Evolutionary conservation across 2,329 filamentous ascomycete genomes (phyloP).

Genomic region (Epichloe gansuensis): DNA sequence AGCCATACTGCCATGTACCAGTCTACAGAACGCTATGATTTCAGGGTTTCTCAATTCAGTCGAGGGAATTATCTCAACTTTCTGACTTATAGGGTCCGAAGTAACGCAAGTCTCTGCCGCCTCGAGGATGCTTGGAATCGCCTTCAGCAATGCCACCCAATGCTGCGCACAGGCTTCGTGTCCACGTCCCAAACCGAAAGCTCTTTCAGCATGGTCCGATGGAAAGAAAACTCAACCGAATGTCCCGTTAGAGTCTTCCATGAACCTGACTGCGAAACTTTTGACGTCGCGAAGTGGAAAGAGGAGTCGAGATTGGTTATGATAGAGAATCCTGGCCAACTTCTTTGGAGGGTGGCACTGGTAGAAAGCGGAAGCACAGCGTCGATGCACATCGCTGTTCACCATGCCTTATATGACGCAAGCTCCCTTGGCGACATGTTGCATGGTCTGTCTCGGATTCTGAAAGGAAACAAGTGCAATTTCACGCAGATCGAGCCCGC

Average conservation of each 20-base stretch:
- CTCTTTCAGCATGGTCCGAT: conserved; percentile 67
- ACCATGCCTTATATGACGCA: conserved; percentile 83
- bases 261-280: not conserved
- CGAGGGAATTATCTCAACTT: conserved; percentile 68
- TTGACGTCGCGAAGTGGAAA: conserved; percentile 23
- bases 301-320: conserved; percentile 19
- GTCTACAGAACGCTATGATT: conserved; percentile 69
- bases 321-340: conserved; percentile 33
- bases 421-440: conserved; percentile 57
- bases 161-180: conserved; percentile 66
- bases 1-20: conserved; percentile 62
- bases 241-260: conserved; percentile 8
- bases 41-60: conserved; percentile 57
- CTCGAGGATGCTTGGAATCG: conserved; percentile 48
- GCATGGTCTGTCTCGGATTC: conserved; percentile 34
- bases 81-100: conserved; percentile 40
- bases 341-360: conserved; percentile 52
- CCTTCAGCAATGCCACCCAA: conserved; percentile 46
- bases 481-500: conserved; percentile 20
- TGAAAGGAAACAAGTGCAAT: conserved; percentile 11
- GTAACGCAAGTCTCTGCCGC: conserved; percentile 21
- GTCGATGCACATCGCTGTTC: conserved; percentile 40
- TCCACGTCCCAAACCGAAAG: conserved; percentile 44
- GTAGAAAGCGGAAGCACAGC: conserved; percentile 15
- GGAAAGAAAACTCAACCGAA: conserved; percentile 17